Percentiles rank a stretch among this genome's conserved stretches.
Conservation (phyloP, 2,329 filamentous ascomycete species). For the Phaeosphaeria sp. region DNA sequence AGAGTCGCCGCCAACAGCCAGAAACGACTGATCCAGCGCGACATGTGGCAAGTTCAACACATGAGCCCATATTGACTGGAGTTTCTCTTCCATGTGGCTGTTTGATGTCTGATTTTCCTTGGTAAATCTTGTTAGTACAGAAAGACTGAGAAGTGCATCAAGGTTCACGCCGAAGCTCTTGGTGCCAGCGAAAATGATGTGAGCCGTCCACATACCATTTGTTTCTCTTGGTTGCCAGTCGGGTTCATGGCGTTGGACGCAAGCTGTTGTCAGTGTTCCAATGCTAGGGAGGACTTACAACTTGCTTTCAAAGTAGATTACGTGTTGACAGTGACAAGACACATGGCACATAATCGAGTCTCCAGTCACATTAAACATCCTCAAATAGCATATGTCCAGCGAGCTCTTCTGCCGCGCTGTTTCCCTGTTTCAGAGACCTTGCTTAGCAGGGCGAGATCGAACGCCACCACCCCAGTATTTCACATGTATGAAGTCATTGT, state of each 20-base stretch:
- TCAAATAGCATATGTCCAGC: slow-evolving; percentile 7
- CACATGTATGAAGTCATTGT: slow-evolving; percentile 18
- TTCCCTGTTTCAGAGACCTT: slow-evolving; percentile 5
- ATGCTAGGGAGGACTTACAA: background rate
- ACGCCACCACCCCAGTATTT: slow-evolving; percentile 2
- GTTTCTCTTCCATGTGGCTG: slow-evolving; percentile 20
- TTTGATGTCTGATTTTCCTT: slow-evolving; percentile 3
- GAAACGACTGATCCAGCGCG: slow-evolving; percentile 44
- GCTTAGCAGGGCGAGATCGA: background rate
- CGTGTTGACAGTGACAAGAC: background rate
- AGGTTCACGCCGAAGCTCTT: background rate
- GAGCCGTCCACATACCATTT: background rate
- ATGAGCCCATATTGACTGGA: slow-evolving; percentile 39
- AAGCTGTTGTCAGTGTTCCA: background rate
- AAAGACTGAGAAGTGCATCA: background rate
- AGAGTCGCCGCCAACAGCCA: slow-evolving; percentile 57
- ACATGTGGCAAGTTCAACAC: slow-evolving; percentile 41
- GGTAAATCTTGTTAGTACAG: background rate
- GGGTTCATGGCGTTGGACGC: background rate
- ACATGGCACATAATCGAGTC: background rate
- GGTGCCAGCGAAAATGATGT: background rate
- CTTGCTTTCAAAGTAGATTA: background rate
- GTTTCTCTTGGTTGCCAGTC: background rate
- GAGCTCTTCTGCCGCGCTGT: slow-evolving; percentile 9
- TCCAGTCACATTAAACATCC: slow-evolving; percentile 10